Conservation (phyloP, 768 basidiomycete genomes). For the Obba rivulosa region DNA sequence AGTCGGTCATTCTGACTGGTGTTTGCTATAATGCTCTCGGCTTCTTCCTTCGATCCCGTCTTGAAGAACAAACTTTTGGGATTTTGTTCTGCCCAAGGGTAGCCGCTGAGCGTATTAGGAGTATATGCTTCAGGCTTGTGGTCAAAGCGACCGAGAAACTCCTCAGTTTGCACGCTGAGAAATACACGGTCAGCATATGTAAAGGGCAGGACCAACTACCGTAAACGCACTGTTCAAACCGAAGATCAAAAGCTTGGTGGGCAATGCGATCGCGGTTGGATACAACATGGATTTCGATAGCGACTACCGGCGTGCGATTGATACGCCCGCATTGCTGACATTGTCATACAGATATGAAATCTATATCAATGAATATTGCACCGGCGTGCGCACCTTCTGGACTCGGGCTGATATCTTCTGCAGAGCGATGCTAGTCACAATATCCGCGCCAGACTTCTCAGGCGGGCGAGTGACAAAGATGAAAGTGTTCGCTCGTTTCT, state of each 20-base stretch:
- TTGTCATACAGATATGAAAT: not conserved
- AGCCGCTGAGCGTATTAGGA: slow-evolving; percentile 10
- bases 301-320: slow-evolving; percentile 42
- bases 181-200: slow-evolving; percentile 26
- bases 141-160: slow-evolving; percentile 19
- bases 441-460: slow-evolving; percentile 37
- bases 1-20: slow-evolving; percentile 5
- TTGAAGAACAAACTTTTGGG: slow-evolving; percentile 27
- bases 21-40: not conserved
- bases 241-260: slow-evolving; percentile 62
- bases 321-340: slow-evolving; percentile 57
- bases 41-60: slow-evolving; percentile 4
- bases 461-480: slow-evolving; percentile 50
- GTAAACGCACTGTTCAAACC: slow-evolving; percentile 56
- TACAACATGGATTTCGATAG: slow-evolving; percentile 62
- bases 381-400: slow-evolving; percentile 43
- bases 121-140: slow-evolving; percentile 13
- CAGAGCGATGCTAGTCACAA: slow-evolving; percentile 55
- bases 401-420: slow-evolving; percentile 54
- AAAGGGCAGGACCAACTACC: not conserved
- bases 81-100: slow-evolving; percentile 27
- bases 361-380: not conserved
- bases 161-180: slow-evolving; percentile 24
- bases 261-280: slow-evolving; percentile 63
- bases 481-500: slow-evolving; percentile 47